Evolutionary conservation across 2,329 filamentous ascomycete species (phyloP), one percentile per base, ranked within the genome.

Genomic region (Trichophyton verrucosum): DNA sequence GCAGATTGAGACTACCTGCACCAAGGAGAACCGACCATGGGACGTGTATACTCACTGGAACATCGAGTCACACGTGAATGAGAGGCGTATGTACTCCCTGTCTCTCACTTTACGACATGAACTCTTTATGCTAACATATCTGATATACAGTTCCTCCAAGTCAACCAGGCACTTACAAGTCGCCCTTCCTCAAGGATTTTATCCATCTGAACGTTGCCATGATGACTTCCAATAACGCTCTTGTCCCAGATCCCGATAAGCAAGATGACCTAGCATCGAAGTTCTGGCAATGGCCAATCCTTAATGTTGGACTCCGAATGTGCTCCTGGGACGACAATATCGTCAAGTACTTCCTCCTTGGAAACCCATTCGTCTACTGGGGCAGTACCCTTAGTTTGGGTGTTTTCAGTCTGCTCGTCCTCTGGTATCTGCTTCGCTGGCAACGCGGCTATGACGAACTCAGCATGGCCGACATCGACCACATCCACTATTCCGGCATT

Each of bases 141-240:
- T 67, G 47, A 42, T 17, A 40, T 51, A 40, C 69, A 94, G 89
- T 97, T 27, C 92, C 94, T 44, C 84, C 89, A 64, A 87, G 88
- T 68, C 88, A 96, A 74, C 89, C 94, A 60, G 89, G 88, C 68
- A 86, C 89, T 61, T 99, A 96, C 80, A 95, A 89, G 78, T 97
- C 92, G 40, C 94, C 95, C 1, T 99, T 99, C 81, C 81, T 96
- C 71, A 91, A 95, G 72, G 94, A 99, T 75, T 99, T 99, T 70
- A 86, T 99, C 65, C 94, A 99, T 74, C 80, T 97, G 64, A 99
- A 99, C 73, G 94, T 99, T 64, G 94, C 94, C 64, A 99, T 99
- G 94, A 96, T 97, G 92, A 99, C 94, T 2, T 97, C 94, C 44
- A 99, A 99, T 82, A 99, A 99, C 71, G 94, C 94, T 24, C 84